A percentile compares a stretch with the other conserved stretches of the same genome.
These are phyloP conservation scores for Lentithecium fluviatile DNA, from an alignment of 495 filamentous ascomycete genomes.

Conservation along the genomic window DNA sequence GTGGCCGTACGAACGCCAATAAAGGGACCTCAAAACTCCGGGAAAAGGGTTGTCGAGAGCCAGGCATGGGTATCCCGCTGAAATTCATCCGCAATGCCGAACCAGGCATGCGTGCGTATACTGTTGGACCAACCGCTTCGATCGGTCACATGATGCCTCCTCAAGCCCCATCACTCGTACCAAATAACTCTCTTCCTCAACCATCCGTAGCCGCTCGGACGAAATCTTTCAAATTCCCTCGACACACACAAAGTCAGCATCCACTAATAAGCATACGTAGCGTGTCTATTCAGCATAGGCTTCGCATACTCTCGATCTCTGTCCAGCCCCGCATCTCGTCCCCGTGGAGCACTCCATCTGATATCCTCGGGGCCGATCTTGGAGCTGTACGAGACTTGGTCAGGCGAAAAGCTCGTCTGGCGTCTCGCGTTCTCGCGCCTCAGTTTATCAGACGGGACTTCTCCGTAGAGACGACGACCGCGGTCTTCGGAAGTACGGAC, in stretches of 20 bases:
- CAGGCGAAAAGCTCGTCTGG: conserved; percentile 24
- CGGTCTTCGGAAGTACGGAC: conserved; percentile 15
- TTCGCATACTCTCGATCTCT: conserved; percentile 16
- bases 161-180: too few relatives aligned
- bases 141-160: too few relatives aligned
- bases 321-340: conserved; percentile 4
- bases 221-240: not conserved
- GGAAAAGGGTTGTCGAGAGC: too few relatives aligned
- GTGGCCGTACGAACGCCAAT: too few relatives aligned
- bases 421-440: conserved; percentile 7
- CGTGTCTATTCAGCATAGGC: conserved; percentile 14
- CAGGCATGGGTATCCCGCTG: too few relatives aligned
- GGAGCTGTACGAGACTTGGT: conserved; percentile 6
- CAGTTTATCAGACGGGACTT: conserved; percentile 6
- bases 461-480: conserved; percentile 24
- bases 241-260: not conserved
- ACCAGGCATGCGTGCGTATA: too few relatives aligned
- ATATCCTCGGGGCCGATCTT: conserved; percentile 28
- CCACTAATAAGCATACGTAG: conserved; percentile 32
- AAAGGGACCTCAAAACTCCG: too few relatives aligned
- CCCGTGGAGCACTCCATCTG: conserved; percentile 10
- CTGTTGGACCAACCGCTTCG: too few relatives aligned
- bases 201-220: not conserved
- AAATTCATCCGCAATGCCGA: too few relatives aligned
- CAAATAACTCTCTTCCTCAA: not conserved